Evolutionary conservation across 768 basidiomycete genomes (phyloP).

Genomic region (Fibroporia radiculosa): DNA sequence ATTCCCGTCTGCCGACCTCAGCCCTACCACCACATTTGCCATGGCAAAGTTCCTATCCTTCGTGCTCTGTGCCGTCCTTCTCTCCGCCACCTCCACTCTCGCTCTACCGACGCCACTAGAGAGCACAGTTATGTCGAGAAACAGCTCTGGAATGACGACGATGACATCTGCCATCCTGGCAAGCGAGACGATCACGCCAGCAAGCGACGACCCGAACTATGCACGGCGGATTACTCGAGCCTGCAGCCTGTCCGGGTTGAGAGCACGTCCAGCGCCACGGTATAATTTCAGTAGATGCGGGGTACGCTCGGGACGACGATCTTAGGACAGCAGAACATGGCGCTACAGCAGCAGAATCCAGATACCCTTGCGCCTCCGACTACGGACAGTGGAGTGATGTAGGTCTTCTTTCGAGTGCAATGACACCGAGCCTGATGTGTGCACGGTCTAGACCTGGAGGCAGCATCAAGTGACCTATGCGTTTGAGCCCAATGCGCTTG

Average conservation of each 20-base stretch:
- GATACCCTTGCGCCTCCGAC: constrained; percentile 53
- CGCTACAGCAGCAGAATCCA: constrained; percentile 48
- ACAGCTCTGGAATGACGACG: not conserved
- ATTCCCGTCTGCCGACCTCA: too few species aligned
- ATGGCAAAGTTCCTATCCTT: constrained; percentile 8
- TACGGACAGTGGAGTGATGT: constrained; percentile 51
- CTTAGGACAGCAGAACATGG: constrained; percentile 50
- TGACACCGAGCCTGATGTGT: too few species aligned
- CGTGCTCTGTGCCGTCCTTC: constrained; percentile 10
- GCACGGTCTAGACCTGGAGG: constrained; percentile 15
- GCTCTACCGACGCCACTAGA: constrained; percentile 8
- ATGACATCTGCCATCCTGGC: constrained; percentile 6
- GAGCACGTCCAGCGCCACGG: constrained; percentile 8
- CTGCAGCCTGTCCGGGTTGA: too few species aligned
- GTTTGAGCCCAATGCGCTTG: constrained; percentile 51
- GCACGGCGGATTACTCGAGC: too few species aligned
- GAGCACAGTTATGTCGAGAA: too few species aligned
- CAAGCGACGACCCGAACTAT: constrained; percentile 17
- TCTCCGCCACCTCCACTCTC: constrained; percentile 1
- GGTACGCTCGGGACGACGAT: constrained; percentile 36
- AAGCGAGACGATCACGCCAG: constrained; percentile 14
- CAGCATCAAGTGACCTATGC: constrained; percentile 60
- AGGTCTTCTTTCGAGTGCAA: too few species aligned
- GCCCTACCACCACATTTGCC: too few species aligned
- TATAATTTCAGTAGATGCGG: constrained; percentile 39